Percentiles rank a stretch among this genome's conserved stretches.
These are phyloP conservation scores for Pelagomonas calceolata DNA, from an alignment of 108 stramenopile species.

Conservation along the genomic window DNA sequence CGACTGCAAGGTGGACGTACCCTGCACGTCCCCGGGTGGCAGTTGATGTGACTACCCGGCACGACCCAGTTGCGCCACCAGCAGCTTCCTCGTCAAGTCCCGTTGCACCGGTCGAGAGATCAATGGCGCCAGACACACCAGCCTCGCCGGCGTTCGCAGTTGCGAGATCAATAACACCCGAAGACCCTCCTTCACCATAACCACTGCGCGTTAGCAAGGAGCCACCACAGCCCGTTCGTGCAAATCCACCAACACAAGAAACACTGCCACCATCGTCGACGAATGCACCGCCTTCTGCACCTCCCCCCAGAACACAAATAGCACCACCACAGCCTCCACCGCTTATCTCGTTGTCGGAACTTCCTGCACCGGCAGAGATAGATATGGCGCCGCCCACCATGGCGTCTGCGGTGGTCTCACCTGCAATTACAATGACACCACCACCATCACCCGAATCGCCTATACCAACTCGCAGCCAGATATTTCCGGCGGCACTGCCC, in stretches of 20 bases:
- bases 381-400: conserved; percentile 24
- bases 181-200: conserved; percentile 20
- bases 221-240: conserved; percentile 20
- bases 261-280: conserved; percentile 31
- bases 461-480: conserved; percentile 25
- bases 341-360: conserved; percentile 8
- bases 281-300: conserved; percentile 20
- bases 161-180: conserved; percentile 23
- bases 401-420: conserved; percentile 10
- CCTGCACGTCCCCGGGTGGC: conserved; percentile 23
- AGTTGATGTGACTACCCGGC: conserved; percentile 19
- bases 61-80: conserved; percentile 22
- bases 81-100: conserved; percentile 2
- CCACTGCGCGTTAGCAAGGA: conserved; percentile 18
- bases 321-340: conserved; percentile 32
- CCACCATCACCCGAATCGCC: conserved; percentile 26
- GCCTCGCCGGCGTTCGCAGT: conserved; percentile 30
- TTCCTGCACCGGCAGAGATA: conserved; percentile 38
- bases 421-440: conserved; percentile 7
- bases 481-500: no score
- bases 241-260: conserved; percentile 23
- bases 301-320: conserved; percentile 32
- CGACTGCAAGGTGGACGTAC: conserved; percentile 17
- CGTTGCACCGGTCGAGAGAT: conserved; percentile 29
- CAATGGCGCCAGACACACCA: conserved; percentile 28